A percentile compares a stretch with the other conserved stretches of the same genome.
These are phyloP conservation scores for Rhodosporidiobolus odoratus DNA, from an alignment of 768 basidiomycete species.

Conservation along the genomic window DNA sequence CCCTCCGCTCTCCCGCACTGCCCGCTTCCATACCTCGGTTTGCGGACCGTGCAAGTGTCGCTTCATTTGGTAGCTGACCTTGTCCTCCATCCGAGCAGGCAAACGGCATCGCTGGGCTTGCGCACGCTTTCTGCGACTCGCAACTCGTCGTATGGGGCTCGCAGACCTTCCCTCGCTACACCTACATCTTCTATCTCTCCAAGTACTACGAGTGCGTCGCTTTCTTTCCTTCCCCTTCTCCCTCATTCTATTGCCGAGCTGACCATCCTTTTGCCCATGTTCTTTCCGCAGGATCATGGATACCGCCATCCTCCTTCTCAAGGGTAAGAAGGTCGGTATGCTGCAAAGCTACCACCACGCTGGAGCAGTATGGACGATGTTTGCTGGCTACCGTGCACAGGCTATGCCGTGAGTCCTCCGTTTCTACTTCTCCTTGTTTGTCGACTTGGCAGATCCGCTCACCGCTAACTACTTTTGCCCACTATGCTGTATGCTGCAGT, in stretches of 20 bases:
- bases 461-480: no score
- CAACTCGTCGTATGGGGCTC: constrained; percentile 19
- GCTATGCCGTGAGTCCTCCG: constrained; percentile 29
- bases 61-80: no score
- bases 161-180: constrained; percentile 17
- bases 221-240: not conserved
- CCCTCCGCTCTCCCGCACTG: not conserved
- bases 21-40: not conserved
- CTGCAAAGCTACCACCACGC: constrained; percentile 43
- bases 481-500: not conserved
- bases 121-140: constrained; percentile 34
- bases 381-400: constrained; percentile 31
- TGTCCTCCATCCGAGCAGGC: not conserved
- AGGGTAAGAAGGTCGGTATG: constrained; percentile 42
- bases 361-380: constrained; percentile 41
- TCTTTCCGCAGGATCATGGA: constrained; percentile 13
- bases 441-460: no score
- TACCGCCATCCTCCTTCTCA: constrained; percentile 42
- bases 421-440: constrained; percentile 10
- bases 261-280: not conserved
- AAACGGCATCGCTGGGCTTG: constrained; percentile 3
- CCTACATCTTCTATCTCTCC: constrained; percentile 35
- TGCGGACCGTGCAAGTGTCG: no score
- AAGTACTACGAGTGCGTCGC: constrained; percentile 36
- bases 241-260: not conserved